phyloP scores from a whole-genome alignment of 1,139 yeast species.

The Blastobotrys buckinghamii region DNA sequence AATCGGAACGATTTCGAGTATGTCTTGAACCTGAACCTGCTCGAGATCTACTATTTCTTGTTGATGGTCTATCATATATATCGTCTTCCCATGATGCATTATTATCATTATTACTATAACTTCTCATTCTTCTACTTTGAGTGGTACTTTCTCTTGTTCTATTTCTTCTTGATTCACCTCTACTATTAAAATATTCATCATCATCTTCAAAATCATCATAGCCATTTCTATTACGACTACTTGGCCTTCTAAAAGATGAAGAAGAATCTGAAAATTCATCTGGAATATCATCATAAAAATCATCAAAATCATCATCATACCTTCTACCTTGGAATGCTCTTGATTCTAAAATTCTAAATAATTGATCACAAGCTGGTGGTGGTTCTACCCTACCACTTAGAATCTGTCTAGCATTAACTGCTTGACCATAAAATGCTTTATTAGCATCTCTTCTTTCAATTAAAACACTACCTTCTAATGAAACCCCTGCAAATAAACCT shows the following conservation, averaged over 20 bases:
- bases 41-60: background rate
- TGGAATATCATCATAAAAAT: conserved; percentile 67
- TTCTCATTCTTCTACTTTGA: background rate
- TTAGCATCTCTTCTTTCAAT: conserved; percentile 96
- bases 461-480: conserved; percentile 92
- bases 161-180: background rate
- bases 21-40: conserved; percentile 18
- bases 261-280: conserved; percentile 35
- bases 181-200: conserved; percentile 21
- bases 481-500: conserved; percentile 95
- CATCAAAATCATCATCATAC: conserved; percentile 49
- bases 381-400: conserved; percentile 81
- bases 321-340: conserved; percentile 68
- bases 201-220: conserved; percentile 39
- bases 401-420: conserved; percentile 79
- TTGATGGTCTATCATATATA: conserved; percentile 51
- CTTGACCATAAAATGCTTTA: conserved; percentile 84
- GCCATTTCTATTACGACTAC: conserved; percentile 37
- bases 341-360: conserved; percentile 80
- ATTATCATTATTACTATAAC: conserved; percentile 16
- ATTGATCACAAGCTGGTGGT: conserved; percentile 89
- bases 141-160: background rate
- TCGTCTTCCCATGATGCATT: conserved; percentile 77
- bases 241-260: conserved; percentile 15
- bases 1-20: conserved; percentile 14